Evolutionary conservation across 2,329 filamentous ascomycete species (phyloP).

Genomic region (Didymella pomorum): DNA sequence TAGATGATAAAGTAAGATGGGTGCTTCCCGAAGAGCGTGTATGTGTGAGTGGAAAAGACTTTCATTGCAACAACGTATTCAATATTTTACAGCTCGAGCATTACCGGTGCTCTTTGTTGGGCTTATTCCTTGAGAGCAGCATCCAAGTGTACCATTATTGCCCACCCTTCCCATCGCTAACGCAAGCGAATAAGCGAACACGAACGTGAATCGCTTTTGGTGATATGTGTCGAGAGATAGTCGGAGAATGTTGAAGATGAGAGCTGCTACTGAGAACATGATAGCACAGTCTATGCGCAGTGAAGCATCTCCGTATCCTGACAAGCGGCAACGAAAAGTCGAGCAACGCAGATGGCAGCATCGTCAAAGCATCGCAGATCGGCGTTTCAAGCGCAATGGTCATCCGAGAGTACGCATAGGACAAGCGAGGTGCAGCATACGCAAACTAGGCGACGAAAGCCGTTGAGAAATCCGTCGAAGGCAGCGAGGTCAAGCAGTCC

Average conservation of each 20-base stretch:
- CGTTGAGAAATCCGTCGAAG: slow-evolving; percentile 2
- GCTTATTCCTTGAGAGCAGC: background rate
- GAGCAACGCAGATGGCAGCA: background rate
- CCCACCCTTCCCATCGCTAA: background rate
- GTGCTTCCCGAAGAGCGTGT: background rate
- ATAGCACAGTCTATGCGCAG: slow-evolving; percentile 14
- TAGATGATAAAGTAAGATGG: background rate
- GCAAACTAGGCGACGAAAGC: slow-evolving; percentile 14
- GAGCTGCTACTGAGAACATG: slow-evolving; percentile 1
- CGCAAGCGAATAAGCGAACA: background rate
- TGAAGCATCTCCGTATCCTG: background rate
- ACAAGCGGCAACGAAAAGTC: background rate
- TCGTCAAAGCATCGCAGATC: slow-evolving; percentile 2
- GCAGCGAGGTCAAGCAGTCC: slow-evolving; percentile 19
- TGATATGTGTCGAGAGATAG: slow-evolving; percentile 8
- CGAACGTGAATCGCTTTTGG: slow-evolving; percentile 5
- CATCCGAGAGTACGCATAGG: slow-evolving; percentile 16
- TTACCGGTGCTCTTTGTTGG: background rate
- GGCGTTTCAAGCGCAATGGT: slow-evolving; percentile 5
- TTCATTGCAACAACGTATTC: background rate
- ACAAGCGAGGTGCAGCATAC: slow-evolving; percentile 18
- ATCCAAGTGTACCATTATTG: background rate
- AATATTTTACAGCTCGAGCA: background rate
- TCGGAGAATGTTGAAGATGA: slow-evolving; percentile 3
- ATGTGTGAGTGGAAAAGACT: background rate